These are phyloP conservation scores for Candida sphagnicola DNA, from an alignment of 805 yeast species.

Conservation along the genomic window DNA sequence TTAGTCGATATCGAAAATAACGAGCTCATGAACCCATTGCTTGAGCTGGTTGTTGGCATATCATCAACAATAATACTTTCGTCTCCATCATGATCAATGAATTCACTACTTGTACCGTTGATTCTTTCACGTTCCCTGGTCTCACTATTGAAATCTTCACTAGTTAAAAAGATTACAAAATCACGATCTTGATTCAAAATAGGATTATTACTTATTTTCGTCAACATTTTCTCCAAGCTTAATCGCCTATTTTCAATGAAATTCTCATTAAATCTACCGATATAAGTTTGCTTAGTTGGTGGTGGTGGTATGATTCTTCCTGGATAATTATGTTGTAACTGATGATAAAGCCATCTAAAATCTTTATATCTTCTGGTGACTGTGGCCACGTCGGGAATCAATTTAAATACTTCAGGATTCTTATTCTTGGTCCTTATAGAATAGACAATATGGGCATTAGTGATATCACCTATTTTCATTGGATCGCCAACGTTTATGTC, in stretches of 20 bases:
- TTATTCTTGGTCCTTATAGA: slow-evolving; percentile 63
- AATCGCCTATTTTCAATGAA: slow-evolving; percentile 83
- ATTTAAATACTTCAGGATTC: slow-evolving; percentile 23
- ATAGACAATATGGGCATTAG: slow-evolving; percentile 86
- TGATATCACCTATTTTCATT: slow-evolving; percentile 82
- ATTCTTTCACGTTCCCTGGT: slow-evolving; percentile 66
- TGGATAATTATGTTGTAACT: slow-evolving; percentile 79
- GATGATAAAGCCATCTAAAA: slow-evolving; percentile 91
- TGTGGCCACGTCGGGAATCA: slow-evolving; percentile 12
- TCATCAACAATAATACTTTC: slow-evolving; percentile 29
- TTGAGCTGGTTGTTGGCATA: slow-evolving; percentile 15
- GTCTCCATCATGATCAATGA: slow-evolving; percentile 30
- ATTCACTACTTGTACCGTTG: slow-evolving; percentile 44
- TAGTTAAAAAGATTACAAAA: slow-evolving; percentile 71
- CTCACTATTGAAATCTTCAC: slow-evolving; percentile 64
- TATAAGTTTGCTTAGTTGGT: slow-evolving; percentile 90
- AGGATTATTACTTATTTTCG: slow-evolving; percentile 57
- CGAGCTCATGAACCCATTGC: slow-evolving; percentile 60
- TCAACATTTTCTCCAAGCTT: slow-evolving; percentile 82
- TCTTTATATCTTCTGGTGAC: slow-evolving; percentile 88
- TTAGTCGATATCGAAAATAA: slow-evolving; percentile 66
- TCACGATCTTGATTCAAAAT: slow-evolving; percentile 67
- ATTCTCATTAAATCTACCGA: slow-evolving; percentile 87
- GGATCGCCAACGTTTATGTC: slow-evolving; percentile 86
- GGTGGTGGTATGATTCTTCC: slow-evolving; percentile 88